These are phyloP conservation scores for Thraustochytrium sp. DNA, from an alignment of 352 stramenopile genomes.

Conservation along the genomic window DNA sequence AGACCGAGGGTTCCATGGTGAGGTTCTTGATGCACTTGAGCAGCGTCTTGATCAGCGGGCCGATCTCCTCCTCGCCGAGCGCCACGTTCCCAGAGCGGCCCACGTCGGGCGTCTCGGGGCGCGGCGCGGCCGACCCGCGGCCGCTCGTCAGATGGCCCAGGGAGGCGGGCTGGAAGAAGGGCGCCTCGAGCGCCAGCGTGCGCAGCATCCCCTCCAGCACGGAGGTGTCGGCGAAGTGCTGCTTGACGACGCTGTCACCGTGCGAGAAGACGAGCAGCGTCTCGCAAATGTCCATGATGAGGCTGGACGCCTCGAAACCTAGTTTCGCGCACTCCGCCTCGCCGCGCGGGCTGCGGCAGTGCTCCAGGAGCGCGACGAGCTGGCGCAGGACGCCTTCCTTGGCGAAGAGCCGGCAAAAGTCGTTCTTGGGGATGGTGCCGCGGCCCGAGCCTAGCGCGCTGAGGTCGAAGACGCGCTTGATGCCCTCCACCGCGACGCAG, in stretches of 20 bases:
- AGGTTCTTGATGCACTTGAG: constrained; percentile 59
- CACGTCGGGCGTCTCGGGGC: background rate
- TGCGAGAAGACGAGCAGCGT: constrained; percentile 83
- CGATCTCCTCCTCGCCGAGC: constrained; percentile 27
- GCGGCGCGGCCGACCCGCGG: background rate
- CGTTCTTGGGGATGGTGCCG: constrained; percentile 73
- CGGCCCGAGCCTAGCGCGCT: constrained; percentile 54
- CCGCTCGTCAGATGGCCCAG: background rate
- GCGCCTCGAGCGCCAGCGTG: constrained; percentile 17
- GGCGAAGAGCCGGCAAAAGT: constrained; percentile 87
- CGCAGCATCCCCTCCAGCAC: constrained; percentile 33
- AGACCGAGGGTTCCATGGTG: constrained; percentile 78
- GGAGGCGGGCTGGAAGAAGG: constrained; percentile 1
- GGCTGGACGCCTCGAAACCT: constrained; percentile 21
- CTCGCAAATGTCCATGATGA: constrained; percentile 63
- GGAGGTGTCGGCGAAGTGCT: constrained; percentile 75
- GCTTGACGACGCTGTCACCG: constrained; percentile 79
- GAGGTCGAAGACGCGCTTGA: constrained; percentile 78
- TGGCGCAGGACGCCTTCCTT: constrained; percentile 78
- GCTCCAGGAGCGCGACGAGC: constrained; percentile 75
- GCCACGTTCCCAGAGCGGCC: constrained; percentile 5
- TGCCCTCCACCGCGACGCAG: constrained; percentile 77
- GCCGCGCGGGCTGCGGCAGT: constrained; percentile 46
- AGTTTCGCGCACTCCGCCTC: constrained; percentile 28
- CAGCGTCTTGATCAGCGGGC: constrained; percentile 31